Evolutionary conservation across 805 yeast genomes (phyloP).

Genomic region (Schwanniomyces occidentalis): DNA sequence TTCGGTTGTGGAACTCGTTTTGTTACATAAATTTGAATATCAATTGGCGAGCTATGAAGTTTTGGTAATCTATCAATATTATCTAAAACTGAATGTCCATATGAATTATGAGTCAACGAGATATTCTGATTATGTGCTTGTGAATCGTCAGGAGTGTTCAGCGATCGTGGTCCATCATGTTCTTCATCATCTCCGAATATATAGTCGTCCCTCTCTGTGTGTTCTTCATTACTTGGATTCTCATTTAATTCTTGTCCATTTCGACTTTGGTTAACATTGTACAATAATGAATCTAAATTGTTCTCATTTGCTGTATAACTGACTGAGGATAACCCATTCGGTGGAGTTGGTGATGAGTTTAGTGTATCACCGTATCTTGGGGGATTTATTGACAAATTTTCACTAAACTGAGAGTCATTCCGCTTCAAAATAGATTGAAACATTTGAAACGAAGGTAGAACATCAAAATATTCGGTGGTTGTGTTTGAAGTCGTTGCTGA

Average conservation of each 20-base stretch:
- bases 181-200: conserved; percentile 13
- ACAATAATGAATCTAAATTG: conserved; percentile 8
- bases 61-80: conserved; percentile 51
- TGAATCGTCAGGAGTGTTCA: conserved; percentile 3
- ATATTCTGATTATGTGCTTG: conserved; percentile 6
- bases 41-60: conserved; percentile 41
- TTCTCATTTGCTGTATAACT: conserved; percentile 3
- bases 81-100: conserved; percentile 51
- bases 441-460: conserved; percentile 70
- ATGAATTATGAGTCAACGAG: conserved; percentile 17
- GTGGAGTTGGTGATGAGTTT: conserved; percentile 30
- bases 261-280: conserved; percentile 9
- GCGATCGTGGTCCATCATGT: conserved; percentile 7
- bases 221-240: conserved; percentile 5
- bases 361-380: conserved; percentile 38
- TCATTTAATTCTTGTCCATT: no score
- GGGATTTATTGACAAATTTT: conserved; percentile 30
- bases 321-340: conserved; percentile 15
- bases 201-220: conserved; percentile 18
- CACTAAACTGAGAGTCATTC: conserved; percentile 40
- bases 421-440: conserved; percentile 52
- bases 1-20: conserved; percentile 52
- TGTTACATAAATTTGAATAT: conserved; percentile 51
- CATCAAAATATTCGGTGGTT: conserved; percentile 49
- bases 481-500: conserved; percentile 26